Evolutionary conservation across 1,284 basidiomycete species (phyloP), one percentile per base, ranked within the genome.

Genomic region (Ceratobasidium sp.): DNA sequence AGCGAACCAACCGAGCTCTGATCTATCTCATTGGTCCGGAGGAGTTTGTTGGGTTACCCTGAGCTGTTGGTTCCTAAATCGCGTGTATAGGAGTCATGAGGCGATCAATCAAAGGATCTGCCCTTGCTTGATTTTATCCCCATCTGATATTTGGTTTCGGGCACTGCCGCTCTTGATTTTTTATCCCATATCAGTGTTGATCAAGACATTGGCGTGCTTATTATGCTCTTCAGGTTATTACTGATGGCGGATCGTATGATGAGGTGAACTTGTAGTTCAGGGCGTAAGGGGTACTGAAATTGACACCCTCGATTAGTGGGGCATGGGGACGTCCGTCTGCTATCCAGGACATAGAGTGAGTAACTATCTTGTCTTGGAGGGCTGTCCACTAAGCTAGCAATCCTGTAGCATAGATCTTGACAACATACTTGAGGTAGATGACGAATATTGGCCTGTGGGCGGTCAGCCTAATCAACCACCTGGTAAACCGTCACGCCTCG

Each of bases 301-400:
- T 17, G 4, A 14, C 27, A 41, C 1, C 24, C 19, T 44, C 9
- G 5, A n/a, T 45, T n/a, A 71, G 66, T 29, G 66, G 54, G 41
- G 22, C 44, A 1, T 44, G 56, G 29, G 66, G 66, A 0, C 53
- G 66, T 1, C 66, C 66, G 15, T 57, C 66, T n/a, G 66, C 66
- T 4, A 71, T 71, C 53, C 66, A 71, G 44, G 66, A 71, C 31
- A 19, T 59, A 7, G 66, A 71, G 66, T 71, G 17, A 59, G 66
- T 47, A 22, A 22, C 2, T n/a, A 29, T 17, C n/a, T n/a, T n/a
- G n/a, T n/a, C n/a, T n/a, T n/a, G n/a, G n/a, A n/a, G n/a, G n/a
- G n/a, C n/a, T n/a, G n/a, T n/a, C 5, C 29, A 29, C 24, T 36
- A 44, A 41, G 11, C 11, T 41, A 41, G 36, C 11, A 41, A 5